phyloP scores from a whole-genome alignment of 805 yeast genomes.

The Peterozyma toletana region DNA sequence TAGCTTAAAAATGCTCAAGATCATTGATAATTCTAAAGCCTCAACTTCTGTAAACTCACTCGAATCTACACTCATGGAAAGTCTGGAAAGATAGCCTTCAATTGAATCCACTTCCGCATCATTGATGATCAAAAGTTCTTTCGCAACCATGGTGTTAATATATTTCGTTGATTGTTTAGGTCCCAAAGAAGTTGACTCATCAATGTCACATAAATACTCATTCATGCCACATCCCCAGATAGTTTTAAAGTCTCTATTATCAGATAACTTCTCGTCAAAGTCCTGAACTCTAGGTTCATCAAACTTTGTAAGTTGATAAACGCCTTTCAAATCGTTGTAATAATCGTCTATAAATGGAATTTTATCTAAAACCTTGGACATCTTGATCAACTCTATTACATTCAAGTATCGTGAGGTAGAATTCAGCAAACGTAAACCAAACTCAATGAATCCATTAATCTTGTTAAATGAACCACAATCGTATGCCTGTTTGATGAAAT shows the following conservation, averaged over 20 bases:
- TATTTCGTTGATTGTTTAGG: constrained; percentile 19
- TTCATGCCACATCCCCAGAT: constrained; percentile 44
- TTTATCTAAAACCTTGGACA: constrained; percentile 22
- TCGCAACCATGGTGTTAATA: constrained; percentile 28
- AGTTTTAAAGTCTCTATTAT: constrained; percentile 54
- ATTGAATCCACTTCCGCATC: constrained; percentile 16
- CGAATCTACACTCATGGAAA: constrained; percentile 4
- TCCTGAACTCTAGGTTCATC: constrained; percentile 18
- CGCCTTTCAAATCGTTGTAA: constrained; percentile 16
- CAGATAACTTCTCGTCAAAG: constrained; percentile 29
- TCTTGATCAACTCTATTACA: constrained; percentile 25
- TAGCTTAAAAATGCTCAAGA: constrained; percentile 4
- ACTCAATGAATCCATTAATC: constrained; percentile 55
- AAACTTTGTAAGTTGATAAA: constrained; percentile 12
- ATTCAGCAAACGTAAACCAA: constrained; percentile 40
- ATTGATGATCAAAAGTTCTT: constrained; percentile 31
- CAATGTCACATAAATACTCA: constrained; percentile 16
- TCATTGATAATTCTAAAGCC: constrained; percentile 20
- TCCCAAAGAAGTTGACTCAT: constrained; percentile 14
- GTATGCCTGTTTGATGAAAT: constrained; percentile 45
- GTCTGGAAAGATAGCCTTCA: constrained; percentile 13
- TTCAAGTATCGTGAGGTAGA: constrained; percentile 41
- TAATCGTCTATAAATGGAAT: constrained; percentile 10
- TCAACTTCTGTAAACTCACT: constrained; percentile 27
- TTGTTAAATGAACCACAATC: constrained; percentile 58